phyloP scores from a whole-genome alignment of 2,329 filamentous ascomycete species.

The Cladophialophora bantiana region DNA sequence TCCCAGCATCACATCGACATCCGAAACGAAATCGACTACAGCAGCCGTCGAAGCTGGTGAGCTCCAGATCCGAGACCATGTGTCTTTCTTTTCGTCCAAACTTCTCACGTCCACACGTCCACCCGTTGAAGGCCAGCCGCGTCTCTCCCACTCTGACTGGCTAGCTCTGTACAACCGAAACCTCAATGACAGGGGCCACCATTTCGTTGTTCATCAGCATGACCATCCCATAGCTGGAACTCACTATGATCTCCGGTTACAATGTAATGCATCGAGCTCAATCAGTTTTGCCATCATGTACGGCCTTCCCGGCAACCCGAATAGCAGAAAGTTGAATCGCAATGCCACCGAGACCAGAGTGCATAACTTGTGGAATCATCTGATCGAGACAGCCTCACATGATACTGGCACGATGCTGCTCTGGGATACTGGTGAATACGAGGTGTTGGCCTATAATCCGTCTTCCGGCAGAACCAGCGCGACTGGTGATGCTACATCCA shows the following conservation, averaged over 20 bases:
- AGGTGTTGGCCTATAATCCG: constrained; percentile 56
- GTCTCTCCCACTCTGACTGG: constrained; percentile 54
- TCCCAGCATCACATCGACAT: constrained; percentile 4
- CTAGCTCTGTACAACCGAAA: constrained; percentile 57
- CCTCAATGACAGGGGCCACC: constrained; percentile 54
- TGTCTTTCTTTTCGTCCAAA: constrained; percentile 56
- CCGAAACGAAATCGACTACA: constrained; percentile 20
- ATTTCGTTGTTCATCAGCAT: constrained; percentile 76
- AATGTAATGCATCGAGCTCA: constrained; percentile 72
- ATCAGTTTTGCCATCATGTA: constrained; percentile 71
- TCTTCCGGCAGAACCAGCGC: constrained; percentile 38
- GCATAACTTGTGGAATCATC: constrained; percentile 68
- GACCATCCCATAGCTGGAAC: constrained; percentile 73
- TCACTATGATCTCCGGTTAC: constrained; percentile 73
- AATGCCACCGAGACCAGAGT: constrained; percentile 69
- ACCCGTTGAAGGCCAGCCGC: constrained; percentile 39
- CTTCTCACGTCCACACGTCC: constrained; percentile 46
- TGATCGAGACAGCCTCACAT: constrained; percentile 64
- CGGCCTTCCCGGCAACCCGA: constrained; percentile 65
- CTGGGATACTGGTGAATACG: constrained; percentile 69
- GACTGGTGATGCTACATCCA: constrained; percentile 4
- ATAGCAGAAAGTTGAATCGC: constrained; percentile 61
- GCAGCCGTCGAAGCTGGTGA: constrained; percentile 62
- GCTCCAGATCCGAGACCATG: constrained; percentile 56
- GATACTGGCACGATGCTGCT: constrained; percentile 66